Percentiles rank a stretch among this genome's conserved stretches.
Evolutionary conservation across 768 basidiomycete genomes (phyloP).

Genomic region (Botryobasidium botryosum): DNA sequence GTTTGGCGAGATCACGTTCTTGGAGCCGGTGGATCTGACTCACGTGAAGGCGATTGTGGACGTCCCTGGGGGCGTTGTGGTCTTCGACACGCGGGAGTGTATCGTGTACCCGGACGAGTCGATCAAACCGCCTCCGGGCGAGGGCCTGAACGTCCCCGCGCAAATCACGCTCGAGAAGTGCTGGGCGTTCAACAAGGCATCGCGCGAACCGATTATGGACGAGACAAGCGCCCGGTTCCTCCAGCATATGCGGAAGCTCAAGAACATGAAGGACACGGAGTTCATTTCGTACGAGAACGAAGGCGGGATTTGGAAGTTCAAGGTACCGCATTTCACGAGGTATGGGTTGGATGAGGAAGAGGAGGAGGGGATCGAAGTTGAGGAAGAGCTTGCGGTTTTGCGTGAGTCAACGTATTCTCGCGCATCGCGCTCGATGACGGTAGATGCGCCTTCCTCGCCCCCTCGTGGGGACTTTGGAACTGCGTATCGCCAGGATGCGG

Average conservation of each 20-base stretch:
- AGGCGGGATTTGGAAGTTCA: slow-evolving; percentile 86
- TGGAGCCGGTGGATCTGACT: slow-evolving; percentile 67
- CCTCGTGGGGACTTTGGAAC: too few relatives aligned
- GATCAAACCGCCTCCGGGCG: slow-evolving; percentile 56
- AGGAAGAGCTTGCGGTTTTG: not conserved
- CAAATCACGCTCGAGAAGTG: slow-evolving; percentile 59
- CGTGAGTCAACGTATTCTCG: not conserved
- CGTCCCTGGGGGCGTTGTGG: slow-evolving; percentile 71
- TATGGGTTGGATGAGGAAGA: slow-evolving; percentile 14
- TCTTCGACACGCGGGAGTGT: slow-evolving; percentile 83
- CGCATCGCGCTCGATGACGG: not conserved
- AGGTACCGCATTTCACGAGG: slow-evolving; percentile 68
- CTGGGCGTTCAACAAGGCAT: slow-evolving; percentile 84
- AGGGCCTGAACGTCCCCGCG: slow-evolving; percentile 81
- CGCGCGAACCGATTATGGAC: slow-evolving; percentile 79
- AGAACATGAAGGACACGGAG: slow-evolving; percentile 68
- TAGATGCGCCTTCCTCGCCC: not conserved
- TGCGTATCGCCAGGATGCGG: not conserved
- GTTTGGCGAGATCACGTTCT: slow-evolving; percentile 74
- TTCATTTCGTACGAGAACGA: slow-evolving; percentile 66
- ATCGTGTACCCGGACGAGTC: slow-evolving; percentile 81
- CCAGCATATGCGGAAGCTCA: slow-evolving; percentile 59
- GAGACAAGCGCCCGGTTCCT: slow-evolving; percentile 48
- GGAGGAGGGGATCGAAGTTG: slow-evolving; percentile 13
- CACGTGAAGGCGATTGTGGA: slow-evolving; percentile 61